Conservation (phyloP, 1,284 basidiomycete species). For the Heterobasidion occidentale region DNA sequence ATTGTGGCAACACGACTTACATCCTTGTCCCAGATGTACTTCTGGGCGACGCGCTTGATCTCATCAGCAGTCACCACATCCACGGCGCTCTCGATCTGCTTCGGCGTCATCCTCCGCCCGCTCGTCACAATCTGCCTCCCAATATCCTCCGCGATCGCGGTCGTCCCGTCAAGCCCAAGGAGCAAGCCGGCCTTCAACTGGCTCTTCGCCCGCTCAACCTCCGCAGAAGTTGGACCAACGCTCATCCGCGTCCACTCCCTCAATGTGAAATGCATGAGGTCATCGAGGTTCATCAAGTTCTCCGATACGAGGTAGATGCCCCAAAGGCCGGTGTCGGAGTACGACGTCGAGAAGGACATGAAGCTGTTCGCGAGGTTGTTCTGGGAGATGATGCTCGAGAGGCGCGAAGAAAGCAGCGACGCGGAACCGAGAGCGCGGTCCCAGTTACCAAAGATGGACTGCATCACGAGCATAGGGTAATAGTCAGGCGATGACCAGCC, state of each 20-base stretch:
- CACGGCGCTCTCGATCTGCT: conserved; percentile 91
- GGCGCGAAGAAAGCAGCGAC: conserved; percentile 83
- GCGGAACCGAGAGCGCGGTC: conserved; percentile 93
- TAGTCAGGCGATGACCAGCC: conserved; percentile 98
- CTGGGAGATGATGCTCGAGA: conserved; percentile 86
- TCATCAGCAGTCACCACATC: conserved; percentile 87
- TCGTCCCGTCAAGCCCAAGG: conserved; percentile 89
- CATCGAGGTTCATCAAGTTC: conserved; percentile 91
- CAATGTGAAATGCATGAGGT: conserved; percentile 90
- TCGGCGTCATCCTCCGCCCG: conserved; percentile 84
- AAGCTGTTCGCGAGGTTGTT: conserved; percentile 99
- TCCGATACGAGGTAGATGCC: conserved; percentile 97
- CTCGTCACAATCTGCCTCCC: conserved; percentile 95
- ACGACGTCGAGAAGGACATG: conserved; percentile 99
- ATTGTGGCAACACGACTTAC: conserved; percentile 35
- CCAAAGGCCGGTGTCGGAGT: conserved; percentile 99
- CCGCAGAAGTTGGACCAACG: conserved; percentile 74
- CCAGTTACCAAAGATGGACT: conserved; percentile 99
- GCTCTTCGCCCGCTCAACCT: conserved; percentile 96
- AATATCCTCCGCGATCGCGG: conserved; percentile 97
- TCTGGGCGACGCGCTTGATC: conserved; percentile 91
- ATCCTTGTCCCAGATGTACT: conserved; percentile 96
- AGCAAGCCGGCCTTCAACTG: conserved; percentile 95
- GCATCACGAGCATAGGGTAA: conserved; percentile 99
- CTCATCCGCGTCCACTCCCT: conserved; percentile 98